phyloP scores from a whole-genome alignment of 257 asterid genomes.

The Striga asiatica region DNA sequence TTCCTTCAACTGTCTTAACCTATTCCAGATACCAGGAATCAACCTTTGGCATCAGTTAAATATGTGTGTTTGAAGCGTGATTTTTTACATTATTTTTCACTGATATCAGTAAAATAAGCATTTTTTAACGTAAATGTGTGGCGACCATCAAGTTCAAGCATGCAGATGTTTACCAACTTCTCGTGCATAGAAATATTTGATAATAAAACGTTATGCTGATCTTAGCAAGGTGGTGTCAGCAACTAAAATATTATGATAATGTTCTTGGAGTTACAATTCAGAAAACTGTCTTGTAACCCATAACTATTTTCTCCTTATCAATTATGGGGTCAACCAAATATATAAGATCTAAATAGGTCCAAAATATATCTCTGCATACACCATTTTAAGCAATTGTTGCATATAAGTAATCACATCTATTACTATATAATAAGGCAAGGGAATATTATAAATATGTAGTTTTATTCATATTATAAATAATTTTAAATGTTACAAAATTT shows the following conservation, averaged over 20 bases:
- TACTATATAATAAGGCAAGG: too few species aligned
- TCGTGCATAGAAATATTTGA: neutral
- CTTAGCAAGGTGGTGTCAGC: neutral
- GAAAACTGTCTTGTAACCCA: neutral
- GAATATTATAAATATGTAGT: too few species aligned
- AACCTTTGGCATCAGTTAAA: constrained; percentile 7
- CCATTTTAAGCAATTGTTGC: too few species aligned
- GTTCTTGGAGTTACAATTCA: neutral
- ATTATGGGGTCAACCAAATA: neutral
- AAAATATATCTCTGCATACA: neutral
- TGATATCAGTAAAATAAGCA: too few species aligned
- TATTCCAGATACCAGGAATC: constrained; percentile 20
- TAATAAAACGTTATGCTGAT: neutral
- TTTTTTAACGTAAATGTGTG: too few species aligned
- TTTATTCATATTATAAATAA: too few species aligned
- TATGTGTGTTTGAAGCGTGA: neutral
- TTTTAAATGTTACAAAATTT: too few species aligned
- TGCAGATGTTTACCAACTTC: too few species aligned
- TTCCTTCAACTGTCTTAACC: constrained; percentile 98
- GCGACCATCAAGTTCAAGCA: too few species aligned
- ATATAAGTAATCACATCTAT: neutral
- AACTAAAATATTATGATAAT: neutral
- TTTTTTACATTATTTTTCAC: neutral
- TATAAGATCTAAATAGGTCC: too few species aligned
- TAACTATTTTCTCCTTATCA: neutral